These are phyloP conservation scores for Suillus americanus DNA, from an alignment of 768 basidiomycete genomes.

Conservation along the genomic window DNA sequence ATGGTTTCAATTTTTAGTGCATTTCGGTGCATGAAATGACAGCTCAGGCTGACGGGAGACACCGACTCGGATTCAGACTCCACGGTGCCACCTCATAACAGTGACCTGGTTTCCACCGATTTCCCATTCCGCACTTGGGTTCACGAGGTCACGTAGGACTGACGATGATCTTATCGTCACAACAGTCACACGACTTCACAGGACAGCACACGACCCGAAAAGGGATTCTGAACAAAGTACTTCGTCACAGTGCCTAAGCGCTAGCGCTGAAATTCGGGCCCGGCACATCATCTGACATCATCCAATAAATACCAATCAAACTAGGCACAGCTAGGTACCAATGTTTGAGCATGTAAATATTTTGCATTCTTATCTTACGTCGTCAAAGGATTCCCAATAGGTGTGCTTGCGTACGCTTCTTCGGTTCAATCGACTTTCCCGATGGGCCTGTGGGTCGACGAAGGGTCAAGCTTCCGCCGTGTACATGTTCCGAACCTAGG, in stretches of 20 bases:
- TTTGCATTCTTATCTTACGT: background rate
- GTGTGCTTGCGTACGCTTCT: background rate
- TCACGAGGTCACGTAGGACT: background rate
- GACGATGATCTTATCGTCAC: background rate
- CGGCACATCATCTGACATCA: background rate
- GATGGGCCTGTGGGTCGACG: background rate
- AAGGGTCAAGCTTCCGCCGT: background rate
- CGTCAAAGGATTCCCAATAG: background rate
- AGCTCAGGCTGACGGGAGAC: background rate
- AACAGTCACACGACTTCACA: background rate
- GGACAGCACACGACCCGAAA: background rate
- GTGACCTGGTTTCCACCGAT: background rate
- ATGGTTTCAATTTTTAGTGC: background rate
- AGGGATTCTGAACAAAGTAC: background rate
- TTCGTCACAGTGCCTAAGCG: background rate
- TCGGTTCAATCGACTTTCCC: background rate
- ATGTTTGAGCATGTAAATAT: background rate
- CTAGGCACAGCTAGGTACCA: background rate
- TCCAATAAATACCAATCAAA: background rate
- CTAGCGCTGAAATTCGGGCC: background rate
- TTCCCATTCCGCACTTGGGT: background rate
- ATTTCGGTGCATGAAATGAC: background rate
- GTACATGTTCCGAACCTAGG: background rate
- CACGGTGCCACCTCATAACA: background rate
- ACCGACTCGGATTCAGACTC: too few relatives aligned